Base-by-base conservation (phyloP, 495 filamentous ascomycete genomes). In the Cercophora scortea region DNA sequence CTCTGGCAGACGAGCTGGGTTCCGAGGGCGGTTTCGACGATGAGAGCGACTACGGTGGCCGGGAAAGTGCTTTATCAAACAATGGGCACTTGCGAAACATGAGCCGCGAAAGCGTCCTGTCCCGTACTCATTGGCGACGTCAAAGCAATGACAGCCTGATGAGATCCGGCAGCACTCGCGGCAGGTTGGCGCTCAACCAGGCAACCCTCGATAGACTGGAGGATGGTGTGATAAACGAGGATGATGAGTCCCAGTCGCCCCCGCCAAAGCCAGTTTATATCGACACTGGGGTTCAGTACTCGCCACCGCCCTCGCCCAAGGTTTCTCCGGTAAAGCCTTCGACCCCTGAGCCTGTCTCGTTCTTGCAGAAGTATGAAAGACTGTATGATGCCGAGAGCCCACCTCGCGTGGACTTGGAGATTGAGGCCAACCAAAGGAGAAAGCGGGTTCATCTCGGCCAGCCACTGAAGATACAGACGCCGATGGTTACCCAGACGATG, bases 1-100 rank as follows among this genome's bases (percentile, higher is more conserved):
- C 85, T 57, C 70, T 98, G 40, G 93, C 93, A 8, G 89, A 96
- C 58, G 93, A 98, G 74, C 76, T 98, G 53, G 83, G 84, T 47
- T 85, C 94, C 40, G 89, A 88, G 51, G 87, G 87, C 44, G 87
- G 87, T 47, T 85, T 85, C 18, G 86, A 89, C 35, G 76, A 80
- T 33, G 69, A 77, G 50, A 78, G 71, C 42, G 74, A 78, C 47
- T 68, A 73, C 33, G 78, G 81, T 48, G 73, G 72, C 8, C 75
- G 75, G 17, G 78, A 82, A 43, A 81, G 77, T 49, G 70, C 75
- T 9, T 52, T 78, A 18, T 78, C 76, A 8, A 64, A 59, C 17
- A 49, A 59, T 34, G 58, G 56, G 2, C 71, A 72, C 54, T 60
- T 60, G 43, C 71, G 78, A 9, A 61, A 56, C 42, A 61, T 55